A percentile compares a stretch with the other conserved stretches of the same genome.
Evolutionary conservation across 345 rosid genomes (phyloP).

Genomic region (Combretum micranthum): DNA sequence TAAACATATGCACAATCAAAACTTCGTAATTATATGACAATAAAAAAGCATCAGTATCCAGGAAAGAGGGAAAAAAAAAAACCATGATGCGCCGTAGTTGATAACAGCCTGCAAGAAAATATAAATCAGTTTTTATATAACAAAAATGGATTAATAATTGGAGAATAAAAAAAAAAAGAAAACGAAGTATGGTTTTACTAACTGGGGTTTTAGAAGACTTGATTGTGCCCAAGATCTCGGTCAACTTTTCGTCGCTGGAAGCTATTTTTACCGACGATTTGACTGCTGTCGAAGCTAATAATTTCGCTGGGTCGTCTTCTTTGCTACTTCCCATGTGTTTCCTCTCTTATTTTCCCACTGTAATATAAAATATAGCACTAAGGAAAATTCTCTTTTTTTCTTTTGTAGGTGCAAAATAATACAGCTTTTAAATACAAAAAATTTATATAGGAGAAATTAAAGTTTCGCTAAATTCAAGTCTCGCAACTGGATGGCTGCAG

Average conservation of each 20-base stretch:
- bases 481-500: too few species aligned
- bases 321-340: neutral
- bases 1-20: too few species aligned
- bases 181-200: conserved; percentile 6
- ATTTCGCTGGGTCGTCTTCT: neutral
- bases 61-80: neutral
- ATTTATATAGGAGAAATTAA: too few species aligned
- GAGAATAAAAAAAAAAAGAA: neutral
- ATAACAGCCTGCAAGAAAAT: conserved; percentile 37
- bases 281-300: neutral
- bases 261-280: conserved; percentile 43
- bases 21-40: too few species aligned
- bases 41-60: neutral
- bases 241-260: conserved; percentile 34
- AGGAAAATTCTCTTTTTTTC: too few species aligned
- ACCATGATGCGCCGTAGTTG: conserved; percentile 70
- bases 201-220: conserved; percentile 47
- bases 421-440: too few species aligned
- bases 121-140: neutral
- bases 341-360: too few species aligned
- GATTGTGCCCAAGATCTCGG: conserved; percentile 33
- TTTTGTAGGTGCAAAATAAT: too few species aligned
- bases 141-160: neutral
- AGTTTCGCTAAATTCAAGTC: too few species aligned
- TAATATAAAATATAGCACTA: too few species aligned